These are phyloP conservation scores for Massariosphaeria phaeospora DNA, from an alignment of 495 filamentous ascomycete species.

Conservation along the genomic window DNA sequence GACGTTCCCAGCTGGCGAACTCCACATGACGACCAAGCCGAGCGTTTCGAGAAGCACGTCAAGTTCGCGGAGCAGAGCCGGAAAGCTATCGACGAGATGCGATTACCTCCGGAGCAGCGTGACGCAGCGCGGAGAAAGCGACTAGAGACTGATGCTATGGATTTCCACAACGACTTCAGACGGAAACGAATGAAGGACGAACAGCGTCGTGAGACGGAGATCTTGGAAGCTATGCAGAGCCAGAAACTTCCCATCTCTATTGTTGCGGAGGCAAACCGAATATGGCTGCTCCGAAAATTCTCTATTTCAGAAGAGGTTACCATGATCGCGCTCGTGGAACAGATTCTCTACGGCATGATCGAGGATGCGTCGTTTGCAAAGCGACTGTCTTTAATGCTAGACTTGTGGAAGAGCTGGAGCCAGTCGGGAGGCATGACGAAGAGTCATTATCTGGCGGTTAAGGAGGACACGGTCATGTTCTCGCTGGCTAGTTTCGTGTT, in stretches of 20 bases:
- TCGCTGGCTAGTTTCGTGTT: constrained; percentile 51
- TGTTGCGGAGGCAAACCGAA: constrained; percentile 48
- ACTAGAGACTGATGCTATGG: constrained; percentile 38
- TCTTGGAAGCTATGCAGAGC: constrained; percentile 53
- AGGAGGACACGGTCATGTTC: constrained; percentile 46
- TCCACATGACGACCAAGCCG: constrained; percentile 41
- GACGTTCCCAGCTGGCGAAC: constrained; percentile 56
- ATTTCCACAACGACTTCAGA: constrained; percentile 24
- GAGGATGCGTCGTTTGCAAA: constrained; percentile 46
- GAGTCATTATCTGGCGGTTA: constrained; percentile 46
- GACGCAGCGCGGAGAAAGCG: constrained; percentile 41
- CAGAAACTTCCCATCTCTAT: constrained; percentile 51
- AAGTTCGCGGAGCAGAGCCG: constrained; percentile 43
- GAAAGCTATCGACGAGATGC: constrained; percentile 45
- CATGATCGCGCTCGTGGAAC: constrained; percentile 45
- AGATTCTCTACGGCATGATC: constrained; percentile 52
- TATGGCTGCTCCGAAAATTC: constrained; percentile 44
- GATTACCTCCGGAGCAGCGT: constrained; percentile 44
- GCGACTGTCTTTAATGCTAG: constrained; percentile 48
- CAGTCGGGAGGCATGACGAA: constrained; percentile 56
- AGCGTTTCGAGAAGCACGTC: constrained; percentile 32
- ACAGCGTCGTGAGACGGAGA: constrained; percentile 45
- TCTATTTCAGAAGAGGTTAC: constrained; percentile 32
- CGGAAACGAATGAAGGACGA: constrained; percentile 17
- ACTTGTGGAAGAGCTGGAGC: constrained; percentile 55